phyloP scores from a whole-genome alignment of 2,329 filamentous ascomycete genomes.

The Dendryphion nanum region DNA sequence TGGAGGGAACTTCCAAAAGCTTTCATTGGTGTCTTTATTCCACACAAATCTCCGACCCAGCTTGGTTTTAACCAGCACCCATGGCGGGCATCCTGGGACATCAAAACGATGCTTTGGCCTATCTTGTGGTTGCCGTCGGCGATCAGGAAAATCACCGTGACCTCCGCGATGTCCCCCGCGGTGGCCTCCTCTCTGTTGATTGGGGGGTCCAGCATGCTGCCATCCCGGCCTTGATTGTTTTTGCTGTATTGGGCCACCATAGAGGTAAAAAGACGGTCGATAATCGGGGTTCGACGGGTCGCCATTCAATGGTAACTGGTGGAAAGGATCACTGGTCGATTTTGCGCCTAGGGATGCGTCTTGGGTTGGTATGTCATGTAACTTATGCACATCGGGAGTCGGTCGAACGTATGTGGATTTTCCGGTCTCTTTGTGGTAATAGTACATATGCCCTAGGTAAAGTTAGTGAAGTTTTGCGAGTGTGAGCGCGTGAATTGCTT shows the following conservation, averaged over 20 bases:
- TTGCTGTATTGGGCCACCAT: background rate
- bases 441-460: slow-evolving; percentile 72
- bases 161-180: slow-evolving; percentile 38
- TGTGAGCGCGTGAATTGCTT: slow-evolving; percentile 11
- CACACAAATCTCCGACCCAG: slow-evolving; percentile 86
- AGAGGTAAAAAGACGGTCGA: background rate
- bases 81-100: slow-evolving; percentile 81
- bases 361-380: slow-evolving; percentile 5
- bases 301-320: slow-evolving; percentile 24
- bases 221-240: slow-evolving; percentile 1
- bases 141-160: slow-evolving; percentile 57
- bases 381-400: slow-evolving; percentile 9
- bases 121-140: slow-evolving; percentile 70
- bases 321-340: slow-evolving; percentile 28
- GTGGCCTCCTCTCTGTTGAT: slow-evolving; percentile 3
- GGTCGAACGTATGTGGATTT: slow-evolving; percentile 85
- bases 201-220: background rate
- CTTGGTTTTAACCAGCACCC: slow-evolving; percentile 92
- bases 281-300: background rate
- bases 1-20: slow-evolving; percentile 92
- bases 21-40: slow-evolving; percentile 81
- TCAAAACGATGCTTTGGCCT: slow-evolving; percentile 74
- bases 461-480: background rate
- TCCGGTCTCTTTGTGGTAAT: slow-evolving; percentile 79
- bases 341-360: slow-evolving; percentile 2